phyloP scores from a whole-genome alignment of 73 alveolate species.

The Symbiodinium natans region DNA sequence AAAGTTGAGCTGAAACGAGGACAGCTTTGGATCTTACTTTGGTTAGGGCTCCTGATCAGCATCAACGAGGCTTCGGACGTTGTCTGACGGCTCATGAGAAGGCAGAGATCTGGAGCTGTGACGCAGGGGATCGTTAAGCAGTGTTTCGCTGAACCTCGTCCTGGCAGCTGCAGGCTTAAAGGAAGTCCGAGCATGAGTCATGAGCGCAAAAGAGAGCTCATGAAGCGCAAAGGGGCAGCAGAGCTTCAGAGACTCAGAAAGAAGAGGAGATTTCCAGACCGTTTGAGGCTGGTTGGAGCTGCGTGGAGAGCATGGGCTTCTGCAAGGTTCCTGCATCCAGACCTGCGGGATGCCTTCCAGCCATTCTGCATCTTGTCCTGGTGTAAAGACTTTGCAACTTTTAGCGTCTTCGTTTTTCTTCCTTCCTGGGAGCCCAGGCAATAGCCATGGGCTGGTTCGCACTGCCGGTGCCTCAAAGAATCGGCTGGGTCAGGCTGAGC shows the following conservation, averaged over 20 bases:
- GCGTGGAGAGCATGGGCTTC: slow-evolving; percentile 61
- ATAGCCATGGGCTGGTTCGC: slow-evolving; percentile 77
- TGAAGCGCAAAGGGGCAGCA: neutral
- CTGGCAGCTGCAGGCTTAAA: slow-evolving; percentile 27
- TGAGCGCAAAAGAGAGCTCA: too few species aligned
- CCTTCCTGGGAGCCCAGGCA: slow-evolving; percentile 24
- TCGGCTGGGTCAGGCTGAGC: too few species aligned
- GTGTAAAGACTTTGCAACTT: too few species aligned
- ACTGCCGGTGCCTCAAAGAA: neutral
- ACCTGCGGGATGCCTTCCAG: slow-evolving; percentile 92
- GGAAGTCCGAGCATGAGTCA: neutral
- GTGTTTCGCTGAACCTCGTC: slow-evolving; percentile 58
- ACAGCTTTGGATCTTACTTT: slow-evolving; percentile 78
- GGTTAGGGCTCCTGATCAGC: slow-evolving; percentile 37
- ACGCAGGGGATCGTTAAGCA: slow-evolving; percentile 44
- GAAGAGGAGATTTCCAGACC: neutral
- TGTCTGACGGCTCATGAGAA: too few species aligned
- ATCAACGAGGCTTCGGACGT: slow-evolving; percentile 93
- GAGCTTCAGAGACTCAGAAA: neutral
- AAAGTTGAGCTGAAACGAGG: neutral
- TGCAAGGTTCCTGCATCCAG: slow-evolving; percentile 80
- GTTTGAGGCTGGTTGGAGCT: slow-evolving; percentile 89
- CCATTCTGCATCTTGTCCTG: slow-evolving; percentile 24
- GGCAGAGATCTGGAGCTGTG: neutral
- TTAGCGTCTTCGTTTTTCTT: neutral